These are phyloP conservation scores for Arthrobotrys megalospora DNA, from an alignment of 2,329 filamentous ascomycete species.

Conservation along the genomic window DNA sequence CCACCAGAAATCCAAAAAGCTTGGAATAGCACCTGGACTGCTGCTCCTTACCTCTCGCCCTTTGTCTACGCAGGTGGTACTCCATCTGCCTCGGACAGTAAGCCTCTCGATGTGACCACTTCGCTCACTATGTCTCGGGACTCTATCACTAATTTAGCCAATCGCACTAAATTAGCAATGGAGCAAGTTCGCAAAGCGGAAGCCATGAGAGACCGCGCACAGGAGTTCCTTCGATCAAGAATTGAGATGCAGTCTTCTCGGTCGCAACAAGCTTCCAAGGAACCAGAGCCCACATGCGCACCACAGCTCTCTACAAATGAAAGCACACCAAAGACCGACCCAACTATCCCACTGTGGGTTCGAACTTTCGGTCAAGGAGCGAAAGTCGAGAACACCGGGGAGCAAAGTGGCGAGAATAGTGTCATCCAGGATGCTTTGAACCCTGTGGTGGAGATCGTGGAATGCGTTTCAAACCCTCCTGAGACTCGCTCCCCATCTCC, in stretches of 20 bases:
- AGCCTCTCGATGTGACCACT: conserved; percentile 52
- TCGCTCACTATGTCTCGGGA: conserved; percentile 47
- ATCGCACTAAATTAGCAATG: conserved; percentile 61
- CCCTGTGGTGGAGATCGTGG: background rate
- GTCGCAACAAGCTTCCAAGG: conserved; percentile 15
- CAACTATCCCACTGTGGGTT: conserved; percentile 50
- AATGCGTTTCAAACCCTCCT: conserved; percentile 12
- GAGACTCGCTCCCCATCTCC: conserved; percentile 47
- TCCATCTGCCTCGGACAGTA: conserved; percentile 39
- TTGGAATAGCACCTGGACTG: conserved; percentile 49
- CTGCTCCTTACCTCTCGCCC: conserved; percentile 31
- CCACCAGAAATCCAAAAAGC: conserved; percentile 55
- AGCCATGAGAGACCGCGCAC: conserved; percentile 53
- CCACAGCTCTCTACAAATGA: conserved; percentile 16
- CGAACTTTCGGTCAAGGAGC: conserved; percentile 36
- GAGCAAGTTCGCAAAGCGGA: conserved; percentile 59
- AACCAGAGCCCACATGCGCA: conserved; percentile 7
- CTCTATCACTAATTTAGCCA: conserved; percentile 56
- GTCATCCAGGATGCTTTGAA: background rate
- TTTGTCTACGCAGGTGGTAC: conserved; percentile 23
- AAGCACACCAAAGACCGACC: conserved; percentile 5
- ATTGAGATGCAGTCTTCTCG: conserved; percentile 46
- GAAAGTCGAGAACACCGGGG: background rate
- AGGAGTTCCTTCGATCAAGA: conserved; percentile 47
- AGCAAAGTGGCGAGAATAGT: background rate